Conservation (phyloP, 805 yeast genomes). For the Kodamaea neixiangensis region DNA sequence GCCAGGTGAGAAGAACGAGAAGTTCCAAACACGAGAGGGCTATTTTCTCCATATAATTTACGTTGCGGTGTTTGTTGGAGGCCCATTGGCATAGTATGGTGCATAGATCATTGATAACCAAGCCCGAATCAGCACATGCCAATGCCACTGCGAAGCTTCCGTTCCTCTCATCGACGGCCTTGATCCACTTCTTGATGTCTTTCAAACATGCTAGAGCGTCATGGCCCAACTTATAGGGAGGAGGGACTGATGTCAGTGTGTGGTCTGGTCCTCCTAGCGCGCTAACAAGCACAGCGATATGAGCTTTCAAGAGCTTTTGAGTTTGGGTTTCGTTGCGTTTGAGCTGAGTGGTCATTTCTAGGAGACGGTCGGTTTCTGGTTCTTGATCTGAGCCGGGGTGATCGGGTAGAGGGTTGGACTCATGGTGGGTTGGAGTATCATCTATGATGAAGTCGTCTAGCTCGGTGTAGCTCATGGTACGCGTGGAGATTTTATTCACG, state of each 20-base stretch:
- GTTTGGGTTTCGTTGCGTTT: constrained; percentile 37
- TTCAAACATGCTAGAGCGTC: constrained; percentile 85
- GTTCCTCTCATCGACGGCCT: constrained; percentile 73
- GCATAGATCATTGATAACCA: constrained; percentile 70
- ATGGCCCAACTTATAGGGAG: constrained; percentile 77
- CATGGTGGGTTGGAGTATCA: constrained; percentile 23
- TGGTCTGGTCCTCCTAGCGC: constrained; percentile 92
- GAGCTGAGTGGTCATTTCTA: constrained; percentile 23
- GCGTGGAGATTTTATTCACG: background rate
- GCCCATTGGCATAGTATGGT: constrained; percentile 77
- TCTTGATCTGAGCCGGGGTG: background rate
- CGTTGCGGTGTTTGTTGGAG: constrained; percentile 31
- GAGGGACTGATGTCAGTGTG: constrained; percentile 37
- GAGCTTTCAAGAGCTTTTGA: constrained; percentile 57
- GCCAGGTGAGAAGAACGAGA: constrained; percentile 85
- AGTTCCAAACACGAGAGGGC: constrained; percentile 76
- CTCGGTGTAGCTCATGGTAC: constrained; percentile 20
- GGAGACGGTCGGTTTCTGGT: constrained; percentile 15
- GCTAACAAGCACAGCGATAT: constrained; percentile 77
- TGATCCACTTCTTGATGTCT: constrained; percentile 87
- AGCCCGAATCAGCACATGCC: constrained; percentile 79
- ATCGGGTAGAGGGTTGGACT: constrained; percentile 2
- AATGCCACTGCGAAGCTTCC: constrained; percentile 79
- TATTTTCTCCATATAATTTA: constrained; percentile 53
- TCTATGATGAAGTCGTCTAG: constrained; percentile 39